Evolutionary conservation across 1,284 basidiomycete genomes (phyloP), one percentile per base, ranked within the genome.

Genomic region (Microbotryum saponariae): DNA sequence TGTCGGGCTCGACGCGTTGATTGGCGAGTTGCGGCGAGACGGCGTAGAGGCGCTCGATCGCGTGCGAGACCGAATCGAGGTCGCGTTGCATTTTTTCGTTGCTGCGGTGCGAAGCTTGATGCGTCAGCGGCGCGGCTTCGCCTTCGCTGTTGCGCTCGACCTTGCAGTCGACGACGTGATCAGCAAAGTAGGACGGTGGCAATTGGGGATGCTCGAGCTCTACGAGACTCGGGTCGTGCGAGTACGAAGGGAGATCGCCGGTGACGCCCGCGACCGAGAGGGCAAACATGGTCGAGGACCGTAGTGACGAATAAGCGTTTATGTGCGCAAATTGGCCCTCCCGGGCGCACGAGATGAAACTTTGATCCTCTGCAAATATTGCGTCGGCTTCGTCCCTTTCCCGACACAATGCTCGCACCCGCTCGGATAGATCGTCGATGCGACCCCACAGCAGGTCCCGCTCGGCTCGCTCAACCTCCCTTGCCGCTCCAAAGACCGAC

Each of bases 11-110:
- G 14, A 88, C 88, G 1, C 91, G 83, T 74, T 94, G 91, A 71
- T 89, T 85, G 61, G 87, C 83, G 48, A 93, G 75, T 73, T 91
- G 89, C 0, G 91, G 91, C 1, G 88, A 85, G 33, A 87, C 85
- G 18, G 82, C 74, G 73, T 91, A 89, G 12, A 94, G 77, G 29
- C 90, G 80, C 72, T 92, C 91, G 67, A 96, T 92, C 23, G 91
- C 90, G 72, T 83, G 81, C 0, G 88, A 83, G 48, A 94, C 84
- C 6, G 82, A 80, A 69, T 93, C 90, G 23, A 94, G 78, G 71
- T 94, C 91, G 73, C 85, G 78, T 58, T 80, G 80, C 83, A 83
- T 85, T 76, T 87, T 89, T 73, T 90, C 87, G 72, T 80, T 75
- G 27, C 55, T 31, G 6, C 33, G 55, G 25, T 46, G 49, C 33